Percentiles rank a stretch among this genome's conserved stretches.
Conservation (phyloP, 169 alveolate species). For the Eimeria sp. region DNA sequence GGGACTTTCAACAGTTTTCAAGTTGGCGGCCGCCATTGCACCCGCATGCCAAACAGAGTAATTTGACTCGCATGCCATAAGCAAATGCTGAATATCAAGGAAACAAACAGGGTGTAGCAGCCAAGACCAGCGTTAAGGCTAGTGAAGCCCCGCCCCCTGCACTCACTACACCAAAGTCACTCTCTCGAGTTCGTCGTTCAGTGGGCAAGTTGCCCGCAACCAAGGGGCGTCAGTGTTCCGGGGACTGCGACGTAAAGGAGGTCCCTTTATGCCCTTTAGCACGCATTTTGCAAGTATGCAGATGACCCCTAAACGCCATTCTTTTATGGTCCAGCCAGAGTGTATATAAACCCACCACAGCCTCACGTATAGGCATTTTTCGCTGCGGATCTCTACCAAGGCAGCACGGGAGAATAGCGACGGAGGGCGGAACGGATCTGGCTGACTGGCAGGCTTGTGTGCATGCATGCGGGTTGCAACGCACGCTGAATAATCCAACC, state of each 20-base stretch:
- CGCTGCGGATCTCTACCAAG: neutral
- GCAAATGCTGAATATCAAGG: neutral
- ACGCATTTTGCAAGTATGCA: conserved; percentile 76
- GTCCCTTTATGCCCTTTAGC: conserved; percentile 62
- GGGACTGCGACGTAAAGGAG: conserved; percentile 33
- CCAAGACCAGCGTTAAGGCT: conserved; percentile 1
- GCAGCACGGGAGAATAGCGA: conserved; percentile 3
- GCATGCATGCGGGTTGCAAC: conserved; percentile 1
- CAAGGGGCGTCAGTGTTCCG: conserved; percentile 36
- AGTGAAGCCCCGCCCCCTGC: conserved; percentile 16
- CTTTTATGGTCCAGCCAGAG: neutral
- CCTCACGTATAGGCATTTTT: neutral
- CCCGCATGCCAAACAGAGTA: conserved; percentile 36
- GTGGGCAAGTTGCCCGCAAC: conserved; percentile 75
- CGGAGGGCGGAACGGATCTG: neutral
- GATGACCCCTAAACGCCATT: conserved; percentile 21
- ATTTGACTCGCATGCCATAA: neutral
- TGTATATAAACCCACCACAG: neutral
- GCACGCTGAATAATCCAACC: conserved; percentile 2
- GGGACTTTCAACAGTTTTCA: neutral
- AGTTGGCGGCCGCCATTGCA: conserved; percentile 25
- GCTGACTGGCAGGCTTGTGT: conserved; percentile 23
- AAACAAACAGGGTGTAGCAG: conserved; percentile 13
- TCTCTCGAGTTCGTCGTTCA: conserved; percentile 44
- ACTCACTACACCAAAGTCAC: conserved; percentile 16